phyloP scores from a whole-genome alignment of 306 rosid genomes.

The Prunus persica region DNA sequence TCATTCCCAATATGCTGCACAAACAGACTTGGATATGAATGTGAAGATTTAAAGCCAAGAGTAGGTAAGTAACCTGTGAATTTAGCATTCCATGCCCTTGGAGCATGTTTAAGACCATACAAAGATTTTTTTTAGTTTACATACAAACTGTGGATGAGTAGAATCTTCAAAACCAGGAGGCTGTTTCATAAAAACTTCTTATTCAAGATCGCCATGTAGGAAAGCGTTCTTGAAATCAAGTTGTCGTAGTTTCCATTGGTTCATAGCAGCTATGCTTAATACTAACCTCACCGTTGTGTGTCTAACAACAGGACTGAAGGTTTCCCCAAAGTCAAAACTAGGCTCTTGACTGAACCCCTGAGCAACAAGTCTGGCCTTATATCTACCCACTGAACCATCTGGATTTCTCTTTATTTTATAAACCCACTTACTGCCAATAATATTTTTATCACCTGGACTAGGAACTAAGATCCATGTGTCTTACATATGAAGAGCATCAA shows the following conservation, averaged over 20 bases:
- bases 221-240: no score
- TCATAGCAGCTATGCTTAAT: fast-evolving
- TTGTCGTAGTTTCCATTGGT: not conserved
- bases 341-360: not conserved
- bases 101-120: not conserved
- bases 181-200: not conserved
- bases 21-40: not conserved
- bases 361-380: not conserved
- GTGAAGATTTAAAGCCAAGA: not conserved
- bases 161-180: not conserved
- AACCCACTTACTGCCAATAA: not conserved
- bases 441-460: no score
- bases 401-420: no score
- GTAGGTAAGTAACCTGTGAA: not conserved
- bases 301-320: not conserved
- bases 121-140: not conserved
- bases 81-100: not conserved
- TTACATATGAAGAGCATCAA: no score
- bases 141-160: not conserved
- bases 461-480: no score
- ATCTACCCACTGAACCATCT: not conserved
- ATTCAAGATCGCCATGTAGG: not conserved
- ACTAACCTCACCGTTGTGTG: not conserved
- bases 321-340: not conserved
- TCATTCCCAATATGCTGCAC: not conserved